Evolutionary conservation across 306 rosid genomes (phyloP).

Genomic region (Macrotyloma uniflorum): DNA sequence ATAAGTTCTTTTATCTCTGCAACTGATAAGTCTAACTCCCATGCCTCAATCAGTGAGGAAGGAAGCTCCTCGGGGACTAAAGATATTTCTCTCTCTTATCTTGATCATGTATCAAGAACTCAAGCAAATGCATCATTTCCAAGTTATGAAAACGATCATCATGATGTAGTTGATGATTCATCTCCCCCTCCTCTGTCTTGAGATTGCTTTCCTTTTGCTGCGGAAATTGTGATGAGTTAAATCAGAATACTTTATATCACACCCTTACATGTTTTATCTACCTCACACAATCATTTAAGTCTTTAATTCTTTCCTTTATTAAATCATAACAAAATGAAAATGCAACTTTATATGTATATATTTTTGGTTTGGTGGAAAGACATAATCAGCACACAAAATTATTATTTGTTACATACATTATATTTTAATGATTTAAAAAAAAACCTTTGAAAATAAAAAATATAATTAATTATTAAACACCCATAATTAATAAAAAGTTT

Average conservation of each 20-base stretch:
- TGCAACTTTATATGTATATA: not conserved
- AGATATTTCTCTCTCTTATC: constrained; percentile 21
- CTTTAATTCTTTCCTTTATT: too few relatives aligned
- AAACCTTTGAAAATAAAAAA: too few relatives aligned
- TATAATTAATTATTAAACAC: too few relatives aligned
- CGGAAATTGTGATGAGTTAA: constrained; percentile 8
- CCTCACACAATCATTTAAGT: too few relatives aligned
- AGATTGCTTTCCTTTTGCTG: constrained; percentile 32
- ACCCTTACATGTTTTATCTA: not conserved
- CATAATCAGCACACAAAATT: too few relatives aligned
- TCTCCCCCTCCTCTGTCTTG: constrained; percentile 33
- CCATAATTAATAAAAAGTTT: too few relatives aligned
- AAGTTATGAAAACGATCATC: constrained; percentile 5
- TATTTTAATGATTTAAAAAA: too few relatives aligned
- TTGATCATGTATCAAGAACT: constrained; percentile 2
- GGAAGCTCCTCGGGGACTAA: constrained; percentile 53
- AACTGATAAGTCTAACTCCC: too few relatives aligned
- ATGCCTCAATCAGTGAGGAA: constrained; percentile 39
- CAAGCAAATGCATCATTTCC: constrained; percentile 9
- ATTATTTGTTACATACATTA: too few relatives aligned
- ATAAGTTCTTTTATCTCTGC: constrained; percentile 44
- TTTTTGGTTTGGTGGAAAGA: too few relatives aligned
- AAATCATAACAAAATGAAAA: too few relatives aligned
- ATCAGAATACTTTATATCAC: not conserved
- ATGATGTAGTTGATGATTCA: constrained; percentile 27